Evolutionary conservation across 106 monocot species (phyloP).

Genomic region (Dioscorea zingiberensis): DNA sequence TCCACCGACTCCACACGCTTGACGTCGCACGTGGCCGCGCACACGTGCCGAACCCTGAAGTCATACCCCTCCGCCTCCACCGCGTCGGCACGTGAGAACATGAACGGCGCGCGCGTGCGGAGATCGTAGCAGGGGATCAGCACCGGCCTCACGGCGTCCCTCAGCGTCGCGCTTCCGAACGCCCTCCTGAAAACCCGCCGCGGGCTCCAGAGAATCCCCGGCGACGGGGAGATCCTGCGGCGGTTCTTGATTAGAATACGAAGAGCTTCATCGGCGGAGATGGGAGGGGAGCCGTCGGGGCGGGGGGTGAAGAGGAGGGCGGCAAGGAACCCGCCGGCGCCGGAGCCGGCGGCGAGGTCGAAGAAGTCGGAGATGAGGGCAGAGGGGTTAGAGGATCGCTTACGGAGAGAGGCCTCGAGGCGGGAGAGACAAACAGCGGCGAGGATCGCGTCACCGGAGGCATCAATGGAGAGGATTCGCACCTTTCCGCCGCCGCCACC

Average conservation of each 20-base stretch:
- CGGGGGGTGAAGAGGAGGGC: slow-evolving; percentile 64
- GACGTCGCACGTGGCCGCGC: slow-evolving; percentile 43
- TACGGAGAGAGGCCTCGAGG: slow-evolving; percentile 48
- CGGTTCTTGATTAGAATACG: slow-evolving; percentile 35
- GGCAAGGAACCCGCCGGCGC: slow-evolving; percentile 65
- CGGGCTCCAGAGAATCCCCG: background rate
- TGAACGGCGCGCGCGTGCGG: slow-evolving; percentile 56
- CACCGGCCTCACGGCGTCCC: slow-evolving; percentile 61
- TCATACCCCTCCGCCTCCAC: slow-evolving; percentile 59
- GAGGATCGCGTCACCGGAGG: slow-evolving; percentile 32
- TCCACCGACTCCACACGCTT: slow-evolving; percentile 24
- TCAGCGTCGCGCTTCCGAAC: slow-evolving; percentile 50
- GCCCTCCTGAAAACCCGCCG: slow-evolving; percentile 12
- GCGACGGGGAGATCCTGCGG: background rate
- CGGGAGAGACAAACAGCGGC: slow-evolving; percentile 48
- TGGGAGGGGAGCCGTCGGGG: slow-evolving; percentile 23
- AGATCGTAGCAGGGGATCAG: slow-evolving; percentile 90
- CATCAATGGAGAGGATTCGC: slow-evolving; percentile 76
- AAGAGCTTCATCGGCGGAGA: slow-evolving; percentile 43
- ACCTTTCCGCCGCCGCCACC: slow-evolving; percentile 30
- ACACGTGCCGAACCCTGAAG: slow-evolving; percentile 58
- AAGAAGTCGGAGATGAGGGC: slow-evolving; percentile 69
- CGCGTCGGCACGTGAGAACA: slow-evolving; percentile 89
- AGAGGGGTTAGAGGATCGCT: slow-evolving; percentile 22
- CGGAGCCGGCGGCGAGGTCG: slow-evolving; percentile 77